phyloP scores from a whole-genome alignment of 345 rosid species.

The Citrus australasica region DNA sequence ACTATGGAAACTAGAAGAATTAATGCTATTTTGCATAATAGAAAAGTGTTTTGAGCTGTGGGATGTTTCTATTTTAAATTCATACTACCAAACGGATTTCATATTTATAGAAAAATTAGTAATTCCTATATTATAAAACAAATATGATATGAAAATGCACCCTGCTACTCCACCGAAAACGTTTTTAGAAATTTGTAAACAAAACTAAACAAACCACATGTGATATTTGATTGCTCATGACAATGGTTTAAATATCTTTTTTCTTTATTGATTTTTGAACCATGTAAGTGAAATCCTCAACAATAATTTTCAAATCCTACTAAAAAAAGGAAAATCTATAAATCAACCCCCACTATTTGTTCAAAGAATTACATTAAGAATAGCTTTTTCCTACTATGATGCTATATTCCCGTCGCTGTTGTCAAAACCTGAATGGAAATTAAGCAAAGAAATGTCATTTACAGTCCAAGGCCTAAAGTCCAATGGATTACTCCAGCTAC shows the following conservation, averaged over 20 bases:
- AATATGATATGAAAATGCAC: too few relatives aligned
- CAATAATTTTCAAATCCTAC: neutral
- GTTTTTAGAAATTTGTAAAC: too few relatives aligned
- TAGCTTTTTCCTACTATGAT: neutral
- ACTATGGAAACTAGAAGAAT: too few relatives aligned
- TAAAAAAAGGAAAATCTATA: neutral
- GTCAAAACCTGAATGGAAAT: constrained; percentile 60
- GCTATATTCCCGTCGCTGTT: constrained; percentile 8
- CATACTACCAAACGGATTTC: too few relatives aligned
- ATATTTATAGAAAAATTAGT: too few relatives aligned
- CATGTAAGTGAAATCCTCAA: neutral
- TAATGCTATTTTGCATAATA: too few relatives aligned
- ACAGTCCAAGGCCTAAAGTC: constrained; percentile 86
- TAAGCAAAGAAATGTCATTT: constrained; percentile 51
- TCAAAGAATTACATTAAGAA: neutral
- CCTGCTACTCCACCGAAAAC: too few relatives aligned
- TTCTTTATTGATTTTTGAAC: neutral
- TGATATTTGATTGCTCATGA: neutral
- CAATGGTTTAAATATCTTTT: neutral
- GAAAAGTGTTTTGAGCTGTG: too few relatives aligned
- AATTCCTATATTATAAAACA: too few relatives aligned
- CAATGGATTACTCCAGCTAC: constrained; percentile 67
- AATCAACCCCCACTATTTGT: neutral
- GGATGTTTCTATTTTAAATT: too few relatives aligned
- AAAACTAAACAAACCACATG: too few relatives aligned